Conservation (phyloP, 352 stramenopile genomes). For the Pythium scleroteichum region DNA sequence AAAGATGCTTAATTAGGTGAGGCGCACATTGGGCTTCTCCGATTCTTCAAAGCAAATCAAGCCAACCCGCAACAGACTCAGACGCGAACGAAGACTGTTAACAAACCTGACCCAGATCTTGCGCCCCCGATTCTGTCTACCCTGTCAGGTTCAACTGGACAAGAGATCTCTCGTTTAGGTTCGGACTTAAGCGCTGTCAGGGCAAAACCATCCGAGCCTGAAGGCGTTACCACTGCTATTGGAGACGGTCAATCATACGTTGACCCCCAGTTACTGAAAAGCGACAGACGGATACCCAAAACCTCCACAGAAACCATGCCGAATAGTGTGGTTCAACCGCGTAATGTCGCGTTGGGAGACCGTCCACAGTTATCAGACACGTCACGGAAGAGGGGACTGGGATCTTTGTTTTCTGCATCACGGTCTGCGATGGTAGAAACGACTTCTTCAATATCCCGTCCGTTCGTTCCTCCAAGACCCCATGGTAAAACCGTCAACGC, state of each 20-base stretch:
- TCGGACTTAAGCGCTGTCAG: background rate
- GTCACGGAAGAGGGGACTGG: slow-evolving; percentile 46
- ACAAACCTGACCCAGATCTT: slow-evolving; percentile 13
- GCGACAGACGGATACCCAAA: no score
- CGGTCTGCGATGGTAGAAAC: slow-evolving; percentile 60
- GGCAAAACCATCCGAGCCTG: background rate
- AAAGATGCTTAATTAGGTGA: slow-evolving; percentile 40
- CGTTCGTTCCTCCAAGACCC: slow-evolving; percentile 45
- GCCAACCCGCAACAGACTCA: slow-evolving; percentile 25
- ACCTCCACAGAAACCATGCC: background rate
- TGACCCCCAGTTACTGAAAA: slow-evolving; percentile 67
- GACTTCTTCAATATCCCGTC: slow-evolving; percentile 68
- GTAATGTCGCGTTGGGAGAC: no score
- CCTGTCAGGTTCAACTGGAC: no score
- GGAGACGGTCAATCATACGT: slow-evolving; percentile 84
- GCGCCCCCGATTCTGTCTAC: slow-evolving; percentile 1
- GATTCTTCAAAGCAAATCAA: slow-evolving; percentile 85
- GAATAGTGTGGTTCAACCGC: no score
- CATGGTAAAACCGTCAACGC: background rate
- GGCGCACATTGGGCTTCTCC: slow-evolving; percentile 77
- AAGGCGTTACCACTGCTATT: slow-evolving; percentile 36
- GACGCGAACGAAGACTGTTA: background rate
- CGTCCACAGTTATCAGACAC: no score
- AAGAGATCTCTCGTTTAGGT: no score
- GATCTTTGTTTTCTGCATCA: slow-evolving; percentile 52